Conservation (phyloP, 371 early-diverging fungal species). For the Lichtheimia hyalospora region DNA sequence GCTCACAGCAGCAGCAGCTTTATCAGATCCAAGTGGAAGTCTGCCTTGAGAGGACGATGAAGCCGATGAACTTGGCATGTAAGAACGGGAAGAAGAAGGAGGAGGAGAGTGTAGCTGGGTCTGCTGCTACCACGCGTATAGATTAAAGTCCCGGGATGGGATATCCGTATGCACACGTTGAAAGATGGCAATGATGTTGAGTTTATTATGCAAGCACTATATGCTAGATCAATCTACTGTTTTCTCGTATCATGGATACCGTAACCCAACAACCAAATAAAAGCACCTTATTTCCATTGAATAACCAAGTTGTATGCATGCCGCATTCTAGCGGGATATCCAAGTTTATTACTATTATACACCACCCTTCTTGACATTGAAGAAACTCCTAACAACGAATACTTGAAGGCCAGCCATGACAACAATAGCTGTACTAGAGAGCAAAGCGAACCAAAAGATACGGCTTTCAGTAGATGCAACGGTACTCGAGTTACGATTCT, state of each 20-base stretch:
- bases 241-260: too few relatives aligned
- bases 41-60: slow-evolving; percentile 3
- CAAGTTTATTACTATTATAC: slow-evolving; percentile 7
- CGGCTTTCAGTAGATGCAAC: slow-evolving; percentile 81
- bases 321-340: too few relatives aligned
- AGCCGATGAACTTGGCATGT: background rate
- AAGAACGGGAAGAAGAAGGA: background rate
- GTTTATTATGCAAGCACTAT: too few relatives aligned
- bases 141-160: too few relatives aligned
- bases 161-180: too few relatives aligned
- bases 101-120: too few relatives aligned
- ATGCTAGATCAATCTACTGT: too few relatives aligned
- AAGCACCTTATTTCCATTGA: too few relatives aligned
- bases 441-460: slow-evolving; percentile 86
- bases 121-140: too few relatives aligned
- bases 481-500: slow-evolving; percentile 86
- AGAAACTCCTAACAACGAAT: slow-evolving; percentile 76
- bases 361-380: slow-evolving; percentile 40
- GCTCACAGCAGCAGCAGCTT: slow-evolving; percentile 11
- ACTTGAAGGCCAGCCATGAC: slow-evolving; percentile 86
- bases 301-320: too few relatives aligned
- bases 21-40: slow-evolving; percentile 2
- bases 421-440: slow-evolving; percentile 75
- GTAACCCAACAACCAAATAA: too few relatives aligned
- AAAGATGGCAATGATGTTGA: too few relatives aligned